These are phyloP conservation scores for Sabuloglossum arenarium DNA, from an alignment of 495 filamentous ascomycete genomes.

Conservation along the genomic window DNA sequence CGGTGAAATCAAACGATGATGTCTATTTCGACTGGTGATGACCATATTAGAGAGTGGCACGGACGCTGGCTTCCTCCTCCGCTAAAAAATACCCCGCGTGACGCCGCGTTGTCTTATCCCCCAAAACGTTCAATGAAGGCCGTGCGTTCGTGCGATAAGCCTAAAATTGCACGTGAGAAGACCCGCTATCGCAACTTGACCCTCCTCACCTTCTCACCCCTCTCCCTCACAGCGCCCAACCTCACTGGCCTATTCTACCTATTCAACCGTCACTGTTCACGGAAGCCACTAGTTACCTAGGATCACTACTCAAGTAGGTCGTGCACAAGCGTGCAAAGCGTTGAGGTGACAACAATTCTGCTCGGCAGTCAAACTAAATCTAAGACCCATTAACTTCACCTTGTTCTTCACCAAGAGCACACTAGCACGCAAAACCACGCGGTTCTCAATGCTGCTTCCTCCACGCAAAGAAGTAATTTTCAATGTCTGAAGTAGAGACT, in stretches of 20 bases:
- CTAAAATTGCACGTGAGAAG: background rate
- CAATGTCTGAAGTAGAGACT: background rate
- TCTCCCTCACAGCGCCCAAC: background rate
- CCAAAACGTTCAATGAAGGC: no score
- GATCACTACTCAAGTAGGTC: no score
- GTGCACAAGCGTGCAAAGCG: no score
- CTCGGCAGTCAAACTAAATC: background rate
- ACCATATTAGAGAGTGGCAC: no score
- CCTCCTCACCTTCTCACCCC: background rate
- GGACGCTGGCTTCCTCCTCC: no score
- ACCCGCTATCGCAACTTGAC: background rate
- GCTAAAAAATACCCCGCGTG: background rate
- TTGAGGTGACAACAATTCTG: background rate
- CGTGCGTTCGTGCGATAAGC: background rate
- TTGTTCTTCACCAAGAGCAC: background rate
- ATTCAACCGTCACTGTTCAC: no score
- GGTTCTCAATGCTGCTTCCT: conserved; percentile 1
- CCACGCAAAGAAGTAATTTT: background rate
- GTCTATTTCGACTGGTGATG: background rate
- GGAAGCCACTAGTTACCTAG: no score
- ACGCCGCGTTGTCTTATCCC: background rate
- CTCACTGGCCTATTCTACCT: background rate
- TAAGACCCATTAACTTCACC: no score
- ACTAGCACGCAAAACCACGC: background rate
- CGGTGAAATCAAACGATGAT: background rate